Evolutionary conservation across 495 filamentous ascomycete species (phyloP), one percentile per base, ranked within the genome.

Genomic region (Talaromyces borbonicus): DNA sequence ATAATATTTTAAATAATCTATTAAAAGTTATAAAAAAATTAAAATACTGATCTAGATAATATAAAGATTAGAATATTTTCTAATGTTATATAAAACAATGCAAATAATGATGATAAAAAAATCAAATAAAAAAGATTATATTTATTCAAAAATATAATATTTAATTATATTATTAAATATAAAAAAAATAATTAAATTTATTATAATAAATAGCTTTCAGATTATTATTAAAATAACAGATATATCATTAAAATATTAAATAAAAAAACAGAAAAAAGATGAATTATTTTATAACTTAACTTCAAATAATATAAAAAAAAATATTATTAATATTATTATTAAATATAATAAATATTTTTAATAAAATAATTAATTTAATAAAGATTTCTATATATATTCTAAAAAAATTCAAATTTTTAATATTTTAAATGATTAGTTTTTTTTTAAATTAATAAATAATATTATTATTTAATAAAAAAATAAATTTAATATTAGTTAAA

Each of bases 281-380:
- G n/a, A n/a, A 11, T n/a, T 18, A 43, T 29, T 42, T 12, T 43
- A 31, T 52, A 18, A 23, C 44, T 14, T 23, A 24, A 16, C 19
- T 23, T 29, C 15, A 27, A 41, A 6, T 40, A 50, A 40, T 39
- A 50, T 51, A 18, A 24, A 40, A 52, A n/a, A 46, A n/a, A n/a
- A n/a, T n/a, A 26, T 39, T 12, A 38, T 38, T 41, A 30, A 20
- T n/a, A 31, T 29, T 22, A 40, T 27, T 52, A 46, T 49, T 43
- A 15, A n/a, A n/a, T n/a, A n/a, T n/a, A n/a, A n/a, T 27, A 26
- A 29, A 18, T 20, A 33, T 19, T 51, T 53, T 29, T 51, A 29
- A 29, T 60, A 50, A 24, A 25, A 25, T 12, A 26, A 41, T n/a
- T n/a, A 16, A n/a, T n/a, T n/a, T n/a, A 33, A 39, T 16, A 26